Evolutionary conservation across 805 yeast genomes (phyloP).

Genomic region (Metschnikowia santaceciliae): DNA sequence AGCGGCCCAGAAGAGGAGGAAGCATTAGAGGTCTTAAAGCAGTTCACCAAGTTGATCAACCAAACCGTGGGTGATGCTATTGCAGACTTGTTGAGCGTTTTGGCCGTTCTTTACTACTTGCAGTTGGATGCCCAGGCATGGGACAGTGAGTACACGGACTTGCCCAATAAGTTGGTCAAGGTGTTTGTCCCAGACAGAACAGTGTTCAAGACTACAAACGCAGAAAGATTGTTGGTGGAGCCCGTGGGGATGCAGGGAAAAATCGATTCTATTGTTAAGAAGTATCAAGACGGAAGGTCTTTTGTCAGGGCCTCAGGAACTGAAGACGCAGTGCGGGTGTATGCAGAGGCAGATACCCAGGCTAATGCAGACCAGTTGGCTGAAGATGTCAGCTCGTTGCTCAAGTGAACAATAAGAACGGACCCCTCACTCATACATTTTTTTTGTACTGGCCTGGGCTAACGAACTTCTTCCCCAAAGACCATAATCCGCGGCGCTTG

Average conservation of each 20-base stretch:
- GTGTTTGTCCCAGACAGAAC: constrained; percentile 80
- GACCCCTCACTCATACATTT: not conserved
- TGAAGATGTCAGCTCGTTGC: constrained; percentile 25
- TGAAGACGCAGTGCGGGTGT: constrained; percentile 94
- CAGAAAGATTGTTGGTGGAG: constrained; percentile 74
- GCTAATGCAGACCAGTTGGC: constrained; percentile 30
- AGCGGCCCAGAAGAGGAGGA: constrained; percentile 38
- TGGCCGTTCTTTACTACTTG: constrained; percentile 57
- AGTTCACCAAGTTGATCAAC: constrained; percentile 72
- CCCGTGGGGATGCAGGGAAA: constrained; percentile 75
- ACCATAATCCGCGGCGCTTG: constrained; percentile 67
- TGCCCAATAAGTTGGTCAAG: constrained; percentile 82
- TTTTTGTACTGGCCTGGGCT: constrained; percentile 83
- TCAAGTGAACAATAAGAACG: constrained; percentile 7
- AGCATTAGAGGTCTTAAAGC: constrained; percentile 52
- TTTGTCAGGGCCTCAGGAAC: constrained; percentile 98
- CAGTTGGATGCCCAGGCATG: constrained; percentile 62
- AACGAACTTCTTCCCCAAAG: constrained; percentile 42
- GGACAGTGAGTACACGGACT: constrained; percentile 73
- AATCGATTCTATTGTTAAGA: constrained; percentile 62
- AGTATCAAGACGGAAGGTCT: constrained; percentile 64
- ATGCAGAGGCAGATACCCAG: constrained; percentile 72
- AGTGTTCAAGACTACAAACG: constrained; percentile 78
- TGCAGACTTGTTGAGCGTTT: constrained; percentile 79
- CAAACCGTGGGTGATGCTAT: constrained; percentile 99